A percentile compares a stretch with the other conserved stretches of the same genome.
Evolutionary conservation across 805 yeast genomes (phyloP).

Genomic region (Wickerhamiella cacticola): DNA sequence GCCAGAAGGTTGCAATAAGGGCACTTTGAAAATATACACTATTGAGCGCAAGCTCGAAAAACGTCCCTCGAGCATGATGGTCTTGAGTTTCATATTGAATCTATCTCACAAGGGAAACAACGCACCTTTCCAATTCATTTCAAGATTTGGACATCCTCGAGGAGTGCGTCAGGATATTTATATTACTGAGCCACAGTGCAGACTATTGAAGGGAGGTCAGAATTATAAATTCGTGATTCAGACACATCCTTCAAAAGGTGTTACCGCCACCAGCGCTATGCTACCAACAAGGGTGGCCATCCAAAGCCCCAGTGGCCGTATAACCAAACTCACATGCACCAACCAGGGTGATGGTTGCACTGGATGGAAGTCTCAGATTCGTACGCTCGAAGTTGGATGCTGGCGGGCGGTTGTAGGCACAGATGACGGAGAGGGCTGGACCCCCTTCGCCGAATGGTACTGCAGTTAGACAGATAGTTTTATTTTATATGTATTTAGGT

Average conservation of each 20-base stretch:
- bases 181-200: slow-evolving; percentile 73
- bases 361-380: slow-evolving; percentile 45
- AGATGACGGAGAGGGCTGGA: slow-evolving; percentile 69
- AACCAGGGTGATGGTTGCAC: slow-evolving; percentile 13
- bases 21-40: slow-evolving; percentile 60
- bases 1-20: slow-evolving; percentile 57
- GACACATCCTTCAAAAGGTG: slow-evolving; percentile 50
- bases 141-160: slow-evolving; percentile 58
- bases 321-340: slow-evolving; percentile 43
- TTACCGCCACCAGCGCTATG: slow-evolving; percentile 31
- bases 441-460: slow-evolving; percentile 82
- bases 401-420: slow-evolving; percentile 78
- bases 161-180: slow-evolving; percentile 64
- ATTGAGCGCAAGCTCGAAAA: slow-evolving; percentile 15
- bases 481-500: not conserved
- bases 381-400: slow-evolving; percentile 58
- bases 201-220: slow-evolving; percentile 42
- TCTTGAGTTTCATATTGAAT: slow-evolving; percentile 62
- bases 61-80: slow-evolving; percentile 23
- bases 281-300: slow-evolving; percentile 50
- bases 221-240: slow-evolving; percentile 53
- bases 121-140: slow-evolving; percentile 55
- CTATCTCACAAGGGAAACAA: slow-evolving; percentile 57
- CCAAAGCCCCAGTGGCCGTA: slow-evolving; percentile 76
- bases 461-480: slow-evolving; percentile 11